Conservation (phyloP, 495 filamentous ascomycete genomes). For the Neurospora cerealis region DNA sequence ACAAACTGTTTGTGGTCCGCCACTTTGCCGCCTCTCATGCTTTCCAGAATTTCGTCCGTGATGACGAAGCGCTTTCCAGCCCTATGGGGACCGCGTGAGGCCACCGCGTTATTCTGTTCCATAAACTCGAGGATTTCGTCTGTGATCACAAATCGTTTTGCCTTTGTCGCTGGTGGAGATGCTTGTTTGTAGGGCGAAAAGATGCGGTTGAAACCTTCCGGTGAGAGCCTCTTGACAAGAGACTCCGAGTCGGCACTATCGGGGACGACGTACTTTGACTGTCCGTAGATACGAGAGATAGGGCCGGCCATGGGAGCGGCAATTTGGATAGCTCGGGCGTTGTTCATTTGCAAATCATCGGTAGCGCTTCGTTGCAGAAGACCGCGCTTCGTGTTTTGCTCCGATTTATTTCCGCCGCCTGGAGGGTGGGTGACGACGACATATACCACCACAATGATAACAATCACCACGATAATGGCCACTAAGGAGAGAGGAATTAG, state of each 20-base stretch:
- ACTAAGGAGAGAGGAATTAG: conserved; percentile 20
- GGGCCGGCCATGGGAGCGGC: conserved; percentile 9
- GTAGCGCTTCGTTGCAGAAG: conserved; percentile 14
- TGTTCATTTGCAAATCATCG: conserved; percentile 23
- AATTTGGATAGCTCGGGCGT: conserved; percentile 16
- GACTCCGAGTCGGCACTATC: conserved; percentile 4
- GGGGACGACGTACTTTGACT: conserved; percentile 15
- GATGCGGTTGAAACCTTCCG: neutral
- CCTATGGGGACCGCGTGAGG: neutral
- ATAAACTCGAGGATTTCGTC: neutral
- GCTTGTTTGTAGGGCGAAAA: neutral
- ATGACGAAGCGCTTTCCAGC: neutral
- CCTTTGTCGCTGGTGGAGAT: neutral
- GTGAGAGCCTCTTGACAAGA: neutral
- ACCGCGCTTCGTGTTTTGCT: conserved; percentile 13
- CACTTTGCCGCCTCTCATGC: neutral
- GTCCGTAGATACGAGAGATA: conserved; percentile 11
- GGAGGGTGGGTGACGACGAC: conserved; percentile 24
- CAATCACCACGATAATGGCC: conserved; percentile 40
- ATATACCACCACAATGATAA: conserved; percentile 38
- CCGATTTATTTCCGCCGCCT: conserved; percentile 1
- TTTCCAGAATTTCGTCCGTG: neutral
- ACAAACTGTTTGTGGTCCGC: neutral
- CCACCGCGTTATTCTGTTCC: neutral
- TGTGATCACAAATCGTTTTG: neutral